Base-by-base conservation (phyloP, 345 rosid species). In the Hirschfeldia incana region DNA sequence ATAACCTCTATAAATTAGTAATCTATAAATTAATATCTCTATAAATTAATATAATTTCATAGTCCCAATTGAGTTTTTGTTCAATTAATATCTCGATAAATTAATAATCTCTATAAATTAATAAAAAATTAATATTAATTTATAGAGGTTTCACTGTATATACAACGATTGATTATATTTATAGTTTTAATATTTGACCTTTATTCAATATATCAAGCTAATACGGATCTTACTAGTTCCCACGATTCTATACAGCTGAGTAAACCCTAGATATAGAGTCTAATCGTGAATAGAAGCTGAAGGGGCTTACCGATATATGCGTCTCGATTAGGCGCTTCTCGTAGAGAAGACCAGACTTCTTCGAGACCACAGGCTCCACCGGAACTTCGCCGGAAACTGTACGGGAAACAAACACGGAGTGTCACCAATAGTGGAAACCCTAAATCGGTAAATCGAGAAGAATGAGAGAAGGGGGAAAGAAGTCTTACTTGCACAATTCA, bases 361-460 rank as follows among this genome's bases (percentile, higher is more conserved):
- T 88, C 6, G 97, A 90, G 36, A 93, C 89, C 9, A 96, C 99
- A 12, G 99, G 98, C 83, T 90, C 97, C 76, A 88, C 98, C 90
- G 99, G 98, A 80, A 96, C 89, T 85, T 92, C 98, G 65, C 99
- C 97, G 86, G 99, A 93, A 64, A 96, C 99, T 96, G 77, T 34
- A 0, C 4, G 34, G 9, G 21, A 16, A 68, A 76, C 1, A 37
- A 61, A 32, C 65, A n/a, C 29, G 30, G 37, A 62, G 59, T 33
- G 65, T 59, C 26, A 61, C 0, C 5, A 6, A 9, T 8, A 21
- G 27, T n/a, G n/a, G n/a, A n/a, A 66, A 65, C 73, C 76, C 76
- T 70, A 75, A 80, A 55, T 69, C 69, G n/a, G 27, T 2, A 58
- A 26, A 61, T 4, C 28, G n/a, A 27, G 21, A 60, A 28, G 63